Conservation (phyloP, 352 stramenopile genomes). For the Pythium insidiosum region DNA sequence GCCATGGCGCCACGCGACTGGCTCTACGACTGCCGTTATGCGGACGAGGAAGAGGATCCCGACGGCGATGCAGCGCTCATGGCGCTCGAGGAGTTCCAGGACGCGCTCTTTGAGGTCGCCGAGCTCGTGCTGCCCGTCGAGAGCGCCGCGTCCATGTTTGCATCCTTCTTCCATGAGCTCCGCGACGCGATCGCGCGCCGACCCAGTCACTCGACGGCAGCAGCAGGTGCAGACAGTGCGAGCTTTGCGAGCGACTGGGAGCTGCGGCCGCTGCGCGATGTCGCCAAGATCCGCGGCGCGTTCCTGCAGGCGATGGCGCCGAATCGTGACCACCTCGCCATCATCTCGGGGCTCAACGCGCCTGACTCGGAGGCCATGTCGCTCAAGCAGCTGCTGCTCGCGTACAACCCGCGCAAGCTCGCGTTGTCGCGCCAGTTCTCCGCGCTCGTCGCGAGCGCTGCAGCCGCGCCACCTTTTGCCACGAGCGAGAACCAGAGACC, state of each 20-base stretch:
- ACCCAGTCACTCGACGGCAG: not conserved
- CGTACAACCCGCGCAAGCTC: slow-evolving; percentile 69
- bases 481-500: not conserved
- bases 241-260: slow-evolving; percentile 6
- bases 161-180: slow-evolving; percentile 50
- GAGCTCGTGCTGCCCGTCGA: slow-evolving; percentile 59
- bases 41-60: not conserved
- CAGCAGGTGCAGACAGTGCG: too few relatives aligned
- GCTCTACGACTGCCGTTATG: slow-evolving; percentile 52
- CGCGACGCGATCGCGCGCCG: slow-evolving; percentile 28
- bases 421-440: slow-evolving; percentile 58
- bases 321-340: slow-evolving; percentile 30
- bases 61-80: slow-evolving; percentile 14
- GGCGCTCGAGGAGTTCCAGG: slow-evolving; percentile 37
- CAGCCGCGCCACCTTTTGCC: not conserved
- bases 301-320: slow-evolving; percentile 53
- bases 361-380: slow-evolving; percentile 53
- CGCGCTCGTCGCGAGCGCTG: slow-evolving; percentile 13
- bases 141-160: slow-evolving; percentile 29
- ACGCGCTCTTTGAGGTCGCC: slow-evolving; percentile 48
- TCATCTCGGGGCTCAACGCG: slow-evolving; percentile 31
- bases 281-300: slow-evolving; percentile 40
- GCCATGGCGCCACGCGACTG: slow-evolving; percentile 45
- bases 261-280: slow-evolving; percentile 27
- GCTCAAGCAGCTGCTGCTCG: slow-evolving; percentile 64